Percentiles rank a stretch among this genome's conserved stretches.
Conservation (phyloP, 2,329 filamentous ascomycete species). For the Fusarium denticulatum region DNA sequence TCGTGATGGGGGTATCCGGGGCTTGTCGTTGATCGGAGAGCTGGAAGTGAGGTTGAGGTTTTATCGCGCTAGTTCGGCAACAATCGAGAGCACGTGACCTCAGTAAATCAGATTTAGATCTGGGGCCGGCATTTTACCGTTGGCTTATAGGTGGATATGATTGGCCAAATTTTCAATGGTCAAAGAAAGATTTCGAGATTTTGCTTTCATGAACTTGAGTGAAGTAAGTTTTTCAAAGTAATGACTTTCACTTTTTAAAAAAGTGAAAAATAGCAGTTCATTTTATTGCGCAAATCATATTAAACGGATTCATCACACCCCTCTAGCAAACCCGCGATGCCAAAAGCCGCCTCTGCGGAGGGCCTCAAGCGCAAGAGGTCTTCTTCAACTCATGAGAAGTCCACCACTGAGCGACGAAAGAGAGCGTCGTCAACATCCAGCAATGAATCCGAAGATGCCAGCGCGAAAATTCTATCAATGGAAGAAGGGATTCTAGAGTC, state of each 20-base stretch:
- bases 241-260: not conserved
- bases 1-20: constrained; percentile 63
- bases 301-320: not conserved
- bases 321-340: constrained; percentile 37
- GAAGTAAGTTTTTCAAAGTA: constrained; percentile 6
- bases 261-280: not conserved
- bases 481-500: constrained; percentile 87
- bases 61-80: constrained; percentile 59
- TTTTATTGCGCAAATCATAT: not conserved
- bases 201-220: constrained; percentile 36
- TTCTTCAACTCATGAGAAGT: constrained; percentile 54
- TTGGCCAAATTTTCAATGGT: constrained; percentile 45
- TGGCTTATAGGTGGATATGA: constrained; percentile 30
- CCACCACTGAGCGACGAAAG: constrained; percentile 63
- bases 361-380: constrained; percentile 64
- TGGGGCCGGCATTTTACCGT: constrained; percentile 44
- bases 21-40: constrained; percentile 58
- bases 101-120: constrained; percentile 24
- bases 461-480: constrained; percentile 75
- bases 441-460: constrained; percentile 61
- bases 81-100: constrained; percentile 51
- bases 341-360: constrained; percentile 39
- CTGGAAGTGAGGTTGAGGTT: constrained; percentile 61
- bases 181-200: constrained; percentile 47
- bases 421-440: constrained; percentile 56